Evolutionary conservation across 139 green algal species (phyloP).

Genomic region (Raphidocelis subcapitata): DNA sequence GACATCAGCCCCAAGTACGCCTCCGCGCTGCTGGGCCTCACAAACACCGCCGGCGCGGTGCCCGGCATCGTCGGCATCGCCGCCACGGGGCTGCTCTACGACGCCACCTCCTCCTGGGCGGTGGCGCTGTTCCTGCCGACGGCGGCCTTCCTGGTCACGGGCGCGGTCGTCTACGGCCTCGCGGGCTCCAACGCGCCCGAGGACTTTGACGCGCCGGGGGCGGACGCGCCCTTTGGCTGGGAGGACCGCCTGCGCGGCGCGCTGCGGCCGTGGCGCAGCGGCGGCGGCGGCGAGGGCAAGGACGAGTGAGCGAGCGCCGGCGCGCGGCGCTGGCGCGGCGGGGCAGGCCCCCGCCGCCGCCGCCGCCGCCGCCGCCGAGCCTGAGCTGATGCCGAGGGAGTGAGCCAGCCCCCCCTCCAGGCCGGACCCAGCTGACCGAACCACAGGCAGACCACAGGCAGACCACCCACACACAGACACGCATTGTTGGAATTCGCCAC

Average conservation of each 20-base stretch:
- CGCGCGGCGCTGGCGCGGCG: too few relatives aligned
- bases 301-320: too few relatives aligned
- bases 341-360: too few relatives aligned
- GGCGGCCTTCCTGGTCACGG: conserved; percentile 17
- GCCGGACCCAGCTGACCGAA: too few relatives aligned
- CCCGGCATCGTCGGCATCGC: conserved; percentile 91
- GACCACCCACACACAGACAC: too few relatives aligned
- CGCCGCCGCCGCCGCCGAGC: too few relatives aligned
- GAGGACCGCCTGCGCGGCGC: conserved; percentile 3
- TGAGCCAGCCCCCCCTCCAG: too few relatives aligned
- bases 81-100: conserved; percentile 64
- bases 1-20: conserved; percentile 92
- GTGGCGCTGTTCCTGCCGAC: conserved; percentile 82
- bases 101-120: conserved; percentile 72
- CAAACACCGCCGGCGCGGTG: conserved; percentile 87
- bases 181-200: conserved; percentile 33
- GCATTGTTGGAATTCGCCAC: too few relatives aligned
- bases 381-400: too few relatives aligned
- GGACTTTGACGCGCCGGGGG: conserved; percentile 28
- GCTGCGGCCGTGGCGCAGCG: too few relatives aligned
- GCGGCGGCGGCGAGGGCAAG: too few relatives aligned
- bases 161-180: conserved; percentile 28
- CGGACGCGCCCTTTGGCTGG: conserved; percentile 16
- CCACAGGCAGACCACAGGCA: too few relatives aligned
- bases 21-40: conserved; percentile 89